Evolutionary conservation across 2,329 filamentous ascomycete species (phyloP), one percentile per base, ranked within the genome.

Genomic region (Trichoderma afroharzianum): DNA sequence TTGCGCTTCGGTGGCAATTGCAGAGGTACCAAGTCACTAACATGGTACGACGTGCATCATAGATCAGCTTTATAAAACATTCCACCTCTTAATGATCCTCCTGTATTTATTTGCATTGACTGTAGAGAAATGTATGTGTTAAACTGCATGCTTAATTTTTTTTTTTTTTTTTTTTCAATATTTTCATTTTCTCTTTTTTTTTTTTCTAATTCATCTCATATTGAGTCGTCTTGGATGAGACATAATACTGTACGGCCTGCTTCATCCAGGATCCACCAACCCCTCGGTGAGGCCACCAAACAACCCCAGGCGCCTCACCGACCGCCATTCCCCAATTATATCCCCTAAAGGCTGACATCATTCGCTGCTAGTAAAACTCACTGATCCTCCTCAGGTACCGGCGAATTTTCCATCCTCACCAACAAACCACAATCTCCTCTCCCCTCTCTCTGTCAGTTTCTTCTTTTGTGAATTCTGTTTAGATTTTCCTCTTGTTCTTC

Each of bases 271-370:
- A 21, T 7, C 61, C 39, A 47, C 21, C 24, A 30, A n/a, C 55
- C 24, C 55, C 55, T 68, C 66, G 66, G 66, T 68, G 66, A 58
- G 43, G n/a, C 4, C 0, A 21, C 43, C 2, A 21, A 50, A 50
- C 12, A 14, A 3, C 43, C n/a, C 43, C 43, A 47, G 24, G 4
- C 18, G 24, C 69, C 69, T 71, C 69, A 71, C 69, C 69, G 53
- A 33, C 33, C 24, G 39, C 21, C 32, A 47, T 53, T 62, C 28
- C 24, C 61, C 59, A 61, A 55, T 28, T 36, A 26, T 18, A 36
- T 32, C 72, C 67, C 71, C 55, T 57, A 47, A 59, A 63, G 59
- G 28, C 73, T 72, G 70, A 72, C 70, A 74, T 74, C 75, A 74
- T 73, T 62, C 63, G 57, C 63, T 53, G 28, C 43, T 64, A 43